phyloP scores from a whole-genome alignment of 495 filamentous ascomycete genomes.

The Aspergillus conjunctus region DNA sequence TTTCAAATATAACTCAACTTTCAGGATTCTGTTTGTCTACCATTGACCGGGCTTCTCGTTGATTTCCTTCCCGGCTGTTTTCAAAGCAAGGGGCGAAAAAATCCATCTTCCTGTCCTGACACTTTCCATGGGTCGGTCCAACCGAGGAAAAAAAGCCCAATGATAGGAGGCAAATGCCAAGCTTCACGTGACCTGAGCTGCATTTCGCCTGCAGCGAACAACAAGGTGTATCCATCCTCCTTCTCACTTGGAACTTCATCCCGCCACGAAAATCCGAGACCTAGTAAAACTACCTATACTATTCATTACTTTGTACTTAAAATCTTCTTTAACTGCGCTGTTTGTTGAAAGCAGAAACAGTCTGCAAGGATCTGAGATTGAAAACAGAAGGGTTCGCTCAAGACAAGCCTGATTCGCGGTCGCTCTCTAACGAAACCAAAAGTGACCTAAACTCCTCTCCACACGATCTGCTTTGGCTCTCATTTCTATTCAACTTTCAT shows the following conservation, averaged over 20 bases:
- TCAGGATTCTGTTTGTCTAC: background rate
- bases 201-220: conserved; percentile 8
- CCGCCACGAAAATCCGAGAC: background rate
- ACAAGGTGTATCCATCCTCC: conserved; percentile 2
- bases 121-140: background rate
- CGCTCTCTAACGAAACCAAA: conserved; percentile 48
- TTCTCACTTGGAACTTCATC: conserved; percentile 14
- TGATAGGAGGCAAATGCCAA: conserved; percentile 24
- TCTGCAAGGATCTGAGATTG: conserved; percentile 20
- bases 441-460: conserved; percentile 49
- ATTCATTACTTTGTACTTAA: background rate
- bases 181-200: conserved; percentile 17
- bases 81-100: background rate
- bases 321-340: background rate
- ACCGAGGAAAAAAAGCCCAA: conserved; percentile 10
- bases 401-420: conserved; percentile 30
- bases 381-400: conserved; percentile 47
- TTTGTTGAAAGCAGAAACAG: conserved; percentile 9
- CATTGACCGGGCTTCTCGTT: background rate
- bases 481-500: conserved; percentile 24
- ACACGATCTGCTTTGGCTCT: conserved; percentile 24
- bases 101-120: background rate
- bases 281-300: conserved; percentile 1
- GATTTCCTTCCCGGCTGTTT: background rate
- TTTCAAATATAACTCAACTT: background rate